Conservation (phyloP, 2,329 filamentous ascomycete genomes). For the Nothomitra cinnamomea region DNA sequence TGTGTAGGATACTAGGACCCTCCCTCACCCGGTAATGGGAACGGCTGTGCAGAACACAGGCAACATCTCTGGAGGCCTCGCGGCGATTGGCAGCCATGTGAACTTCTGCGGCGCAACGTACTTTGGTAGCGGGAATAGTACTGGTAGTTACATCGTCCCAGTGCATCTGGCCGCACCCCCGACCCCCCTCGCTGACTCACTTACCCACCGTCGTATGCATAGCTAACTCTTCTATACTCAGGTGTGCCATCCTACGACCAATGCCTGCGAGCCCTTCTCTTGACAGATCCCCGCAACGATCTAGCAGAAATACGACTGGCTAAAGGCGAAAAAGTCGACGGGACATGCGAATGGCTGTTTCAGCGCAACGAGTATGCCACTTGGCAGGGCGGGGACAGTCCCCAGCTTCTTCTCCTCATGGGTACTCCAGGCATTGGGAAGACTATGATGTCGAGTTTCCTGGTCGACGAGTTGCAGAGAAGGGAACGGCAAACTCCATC, state of each 20-base stretch:
- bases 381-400: slow-evolving; percentile 9
- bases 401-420: slow-evolving; percentile 14
- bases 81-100: too few relatives aligned
- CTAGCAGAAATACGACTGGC: slow-evolving; percentile 9
- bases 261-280: slow-evolving; percentile 4
- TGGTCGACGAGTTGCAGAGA: slow-evolving; percentile 14
- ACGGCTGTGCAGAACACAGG: too few relatives aligned
- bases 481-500: not conserved
- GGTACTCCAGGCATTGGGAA: slow-evolving; percentile 18
- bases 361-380: slow-evolving; percentile 6
- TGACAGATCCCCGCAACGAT: slow-evolving; percentile 11
- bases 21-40: too few relatives aligned
- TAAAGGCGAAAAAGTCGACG: slow-evolving; percentile 9
- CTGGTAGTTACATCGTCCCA: too few relatives aligned
- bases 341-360: slow-evolving; percentile 18
- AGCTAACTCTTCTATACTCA: too few relatives aligned
- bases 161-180: too few relatives aligned
- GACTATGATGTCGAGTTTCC: slow-evolving; percentile 18
- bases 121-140: too few relatives aligned
- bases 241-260: not conserved
- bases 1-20: too few relatives aligned
- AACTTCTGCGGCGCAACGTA: too few relatives aligned
- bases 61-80: too few relatives aligned
- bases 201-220: too few relatives aligned
- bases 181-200: too few relatives aligned